These are phyloP conservation scores for Solanum tarapatanum DNA, from an alignment of 257 asterid genomes.

Conservation along the genomic window DNA sequence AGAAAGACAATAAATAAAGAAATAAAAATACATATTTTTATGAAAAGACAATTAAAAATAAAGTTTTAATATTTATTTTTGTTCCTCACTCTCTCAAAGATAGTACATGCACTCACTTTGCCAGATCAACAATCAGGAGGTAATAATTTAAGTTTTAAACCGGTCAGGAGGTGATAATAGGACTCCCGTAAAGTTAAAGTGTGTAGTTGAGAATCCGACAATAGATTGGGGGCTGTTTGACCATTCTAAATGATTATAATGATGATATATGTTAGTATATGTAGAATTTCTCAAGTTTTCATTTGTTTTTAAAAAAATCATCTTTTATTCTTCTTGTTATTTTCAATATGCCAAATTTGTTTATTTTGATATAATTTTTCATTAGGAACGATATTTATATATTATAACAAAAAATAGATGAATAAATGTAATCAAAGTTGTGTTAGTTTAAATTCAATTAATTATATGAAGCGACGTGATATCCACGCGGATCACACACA, in stretches of 20 bases:
- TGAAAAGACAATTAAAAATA: no score
- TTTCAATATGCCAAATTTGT: neutral
- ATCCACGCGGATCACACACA: neutral
- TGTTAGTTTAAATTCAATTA: neutral
- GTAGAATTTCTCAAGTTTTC: neutral
- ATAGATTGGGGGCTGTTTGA: no score
- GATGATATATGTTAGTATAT: neutral
- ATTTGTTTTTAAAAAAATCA: neutral
- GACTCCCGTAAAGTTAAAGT: no score
- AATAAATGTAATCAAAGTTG: neutral
- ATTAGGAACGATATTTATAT: neutral
- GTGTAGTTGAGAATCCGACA: neutral
- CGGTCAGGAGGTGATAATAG: no score
- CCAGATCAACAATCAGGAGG: no score
- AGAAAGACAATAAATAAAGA: no score
- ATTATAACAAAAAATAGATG: neutral
- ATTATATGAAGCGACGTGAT: neutral
- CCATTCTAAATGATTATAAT: neutral
- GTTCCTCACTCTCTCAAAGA: no score
- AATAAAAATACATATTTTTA: no score
- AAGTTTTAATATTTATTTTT: no score
- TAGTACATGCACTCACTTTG: no score
- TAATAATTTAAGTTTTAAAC: no score
- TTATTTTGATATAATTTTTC: neutral
- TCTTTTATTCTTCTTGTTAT: neutral